Evolutionary conservation across 2,329 filamentous ascomycete species (phyloP), one percentile per base, ranked within the genome.

Genomic region (Penicillium sp.): DNA sequence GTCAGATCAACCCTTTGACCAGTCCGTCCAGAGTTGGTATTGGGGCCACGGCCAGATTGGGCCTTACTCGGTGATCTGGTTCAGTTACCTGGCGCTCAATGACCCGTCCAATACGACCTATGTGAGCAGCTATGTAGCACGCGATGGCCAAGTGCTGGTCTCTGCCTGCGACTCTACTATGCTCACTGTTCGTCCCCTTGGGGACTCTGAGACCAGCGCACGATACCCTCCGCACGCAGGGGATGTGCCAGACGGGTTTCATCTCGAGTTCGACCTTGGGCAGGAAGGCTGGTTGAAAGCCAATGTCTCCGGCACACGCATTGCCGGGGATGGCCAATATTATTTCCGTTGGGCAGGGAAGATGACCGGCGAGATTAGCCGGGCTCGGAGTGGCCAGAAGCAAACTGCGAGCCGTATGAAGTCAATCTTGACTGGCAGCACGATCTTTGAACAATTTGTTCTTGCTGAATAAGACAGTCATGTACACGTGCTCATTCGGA

Each of bases 11-110:
- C 74, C 78, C 1, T 78, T 82, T 57, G 33, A 57, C 11, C 57
- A 68, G 4, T 71, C 65, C 16, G 66, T 77, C 8, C 57, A 62
- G 35, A 75, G 71, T 35, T 80, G 78, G 76, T 80, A 80, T 65
- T 81, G 79, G 78, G 80, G 81, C n/a, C 81, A 81, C 58, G 79
- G 70, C 3, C 71, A 70, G 25, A 57, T 81, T 0, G 80, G 78
- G 0, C 66, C 71, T 0, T 81, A 81, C 71, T 76, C 77, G 2
- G 62, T 82, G 26, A 77, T 82, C 25, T 83, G 79, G 80, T 79
- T 81, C 61, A 74, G 78, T 57, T 69, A 71, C 2, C 57, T 78
- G 19, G 59, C 59, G 6, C 45, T 57, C 2, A 62, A 66, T 13
- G 42, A 58, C n/a, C 58, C 66, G 5, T 71, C 67, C 6, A 66